Evolutionary conservation across 2,329 filamentous ascomycete genomes (phyloP).

Genomic region (Paraphaeosphaeria minitans): DNA sequence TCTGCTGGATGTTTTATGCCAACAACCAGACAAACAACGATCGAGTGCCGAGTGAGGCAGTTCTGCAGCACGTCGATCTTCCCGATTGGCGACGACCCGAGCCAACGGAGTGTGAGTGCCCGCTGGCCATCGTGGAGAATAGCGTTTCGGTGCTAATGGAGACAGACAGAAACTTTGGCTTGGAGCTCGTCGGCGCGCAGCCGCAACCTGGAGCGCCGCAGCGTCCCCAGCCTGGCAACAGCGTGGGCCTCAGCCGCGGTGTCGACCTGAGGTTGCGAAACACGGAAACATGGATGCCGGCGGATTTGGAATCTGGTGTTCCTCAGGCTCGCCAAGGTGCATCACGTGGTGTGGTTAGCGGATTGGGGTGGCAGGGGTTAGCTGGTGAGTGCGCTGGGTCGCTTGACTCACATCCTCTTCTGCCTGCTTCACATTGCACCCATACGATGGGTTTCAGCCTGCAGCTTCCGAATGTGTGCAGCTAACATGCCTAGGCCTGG

Average conservation of each 20-base stretch:
- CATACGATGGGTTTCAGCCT: constrained; percentile 35
- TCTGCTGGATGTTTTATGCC: constrained; percentile 50
- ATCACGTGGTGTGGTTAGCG: constrained; percentile 10
- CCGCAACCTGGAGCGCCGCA: constrained; percentile 36
- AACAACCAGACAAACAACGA: constrained; percentile 19
- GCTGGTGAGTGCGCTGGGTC: constrained; percentile 24
- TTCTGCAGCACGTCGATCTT: constrained; percentile 35
- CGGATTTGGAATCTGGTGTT: constrained; percentile 24
- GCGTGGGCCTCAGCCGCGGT: constrained; percentile 21
- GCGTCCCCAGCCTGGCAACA: constrained; percentile 19
- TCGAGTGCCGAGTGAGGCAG: constrained; percentile 29
- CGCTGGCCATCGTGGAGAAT: constrained; percentile 9
- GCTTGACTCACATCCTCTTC: constrained; percentile 32
- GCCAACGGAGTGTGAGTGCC: constrained; percentile 43
- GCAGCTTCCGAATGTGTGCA: constrained; percentile 14
- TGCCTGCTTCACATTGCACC: constrained; percentile 13
- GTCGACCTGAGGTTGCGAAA: constrained; percentile 39
- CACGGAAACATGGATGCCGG: constrained; percentile 35
- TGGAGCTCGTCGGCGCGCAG: constrained; percentile 35
- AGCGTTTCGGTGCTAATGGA: constrained; percentile 36
- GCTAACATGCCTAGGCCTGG: constrained; percentile 30
- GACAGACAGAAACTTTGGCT: constrained; percentile 41
- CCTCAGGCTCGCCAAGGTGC: constrained; percentile 1
- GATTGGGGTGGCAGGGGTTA: constrained; percentile 12
- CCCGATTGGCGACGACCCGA: constrained; percentile 32